Evolutionary conservation across 2,329 filamentous ascomycete genomes (phyloP), one percentile per base, ranked within the genome.

Genomic region (Alternaria sp.): DNA sequence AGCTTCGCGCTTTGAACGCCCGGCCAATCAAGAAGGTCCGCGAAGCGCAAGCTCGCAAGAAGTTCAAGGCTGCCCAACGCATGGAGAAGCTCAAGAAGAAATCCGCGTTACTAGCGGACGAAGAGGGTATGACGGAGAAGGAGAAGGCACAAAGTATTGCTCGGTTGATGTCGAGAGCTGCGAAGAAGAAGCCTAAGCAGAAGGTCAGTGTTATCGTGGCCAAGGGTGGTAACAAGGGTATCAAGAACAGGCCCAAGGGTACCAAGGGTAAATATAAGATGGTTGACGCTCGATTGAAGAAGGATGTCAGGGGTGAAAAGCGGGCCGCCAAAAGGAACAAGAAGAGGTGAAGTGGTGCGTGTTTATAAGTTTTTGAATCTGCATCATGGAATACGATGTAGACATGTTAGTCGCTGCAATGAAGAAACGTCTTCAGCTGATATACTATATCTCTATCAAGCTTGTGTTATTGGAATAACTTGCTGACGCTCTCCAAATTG

Each of bases 1-100:
- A 99, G 81, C 78, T 91, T 75, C 91, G 94, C 32, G 94, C 95
- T 0, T 87, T 96, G 71, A 98, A 99, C 77, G 95, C 94, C 7
- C 89, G 95, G 32, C 95, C 95, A 1, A 98, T 98, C 87, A 99
- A 99, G 86, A 99, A 99, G 84, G 95, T 99, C 32, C 91, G 92
- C 70, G 95, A 99, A 81, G 95, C 95, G 24, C 94, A 96, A 81
- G 94, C 94, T 36, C 87, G 95, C 61, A 99, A 99, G 89, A 98
- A 97, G 83, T 90, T 97, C 80, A 96, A 96, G 86, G 89, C 94
- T 8, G 94, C 93, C 0, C 92, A 96, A 80, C 87, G 88, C 59
- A 81, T 99, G 30, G 95, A 99, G 86, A 97, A 97, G 83, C 83
- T 99, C 65, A 92, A 93, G 83, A 97, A 96, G 88, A 99, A 99